These are phyloP conservation scores for Cryptococcus wingfieldii DNA, from an alignment of 1,284 basidiomycete species.

Conservation along the genomic window DNA sequence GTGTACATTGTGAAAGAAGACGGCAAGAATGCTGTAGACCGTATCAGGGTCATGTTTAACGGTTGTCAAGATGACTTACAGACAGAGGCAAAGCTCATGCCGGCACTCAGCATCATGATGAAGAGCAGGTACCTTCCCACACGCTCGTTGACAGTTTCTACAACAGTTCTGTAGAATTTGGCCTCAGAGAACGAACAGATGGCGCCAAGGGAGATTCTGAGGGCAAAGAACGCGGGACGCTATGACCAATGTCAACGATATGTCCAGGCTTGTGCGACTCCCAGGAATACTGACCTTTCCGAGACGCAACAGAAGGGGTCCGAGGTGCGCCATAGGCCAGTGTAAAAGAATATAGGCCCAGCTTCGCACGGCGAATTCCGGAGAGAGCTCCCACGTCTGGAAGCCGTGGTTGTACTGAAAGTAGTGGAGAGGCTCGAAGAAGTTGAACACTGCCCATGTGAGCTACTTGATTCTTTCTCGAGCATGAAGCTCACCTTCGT, in stretches of 20 bases:
- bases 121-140: slow-evolving; percentile 89
- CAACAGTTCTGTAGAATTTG: slow-evolving; percentile 76
- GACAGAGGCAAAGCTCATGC: slow-evolving; percentile 86
- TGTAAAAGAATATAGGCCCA: slow-evolving; percentile 89
- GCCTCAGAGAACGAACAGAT: slow-evolving; percentile 74
- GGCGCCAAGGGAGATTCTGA: slow-evolving; percentile 74
- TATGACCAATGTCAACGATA: slow-evolving; percentile 6
- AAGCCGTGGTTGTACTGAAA: slow-evolving; percentile 77
- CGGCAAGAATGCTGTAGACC: slow-evolving; percentile 75
- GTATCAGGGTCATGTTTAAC: neutral
- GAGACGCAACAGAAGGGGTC: slow-evolving; percentile 41
- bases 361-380: slow-evolving; percentile 81
- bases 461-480: neutral
- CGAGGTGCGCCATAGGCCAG: slow-evolving; percentile 46
- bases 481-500: slow-evolving; percentile 67
- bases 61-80: slow-evolving; percentile 52
- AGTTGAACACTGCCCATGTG: slow-evolving; percentile 75
- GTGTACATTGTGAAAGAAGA: slow-evolving; percentile 95
- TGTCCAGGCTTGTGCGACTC: neutral
- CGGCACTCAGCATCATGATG: slow-evolving; percentile 76
- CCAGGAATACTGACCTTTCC: slow-evolving; percentile 46
- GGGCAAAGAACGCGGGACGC: slow-evolving; percentile 66
- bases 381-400: slow-evolving; percentile 97
- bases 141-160: slow-evolving; percentile 76
- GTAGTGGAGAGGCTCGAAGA: slow-evolving; percentile 97